phyloP scores from a whole-genome alignment of 192 early-diverging fungal species.

The Rhizophagus sp. region DNA sequence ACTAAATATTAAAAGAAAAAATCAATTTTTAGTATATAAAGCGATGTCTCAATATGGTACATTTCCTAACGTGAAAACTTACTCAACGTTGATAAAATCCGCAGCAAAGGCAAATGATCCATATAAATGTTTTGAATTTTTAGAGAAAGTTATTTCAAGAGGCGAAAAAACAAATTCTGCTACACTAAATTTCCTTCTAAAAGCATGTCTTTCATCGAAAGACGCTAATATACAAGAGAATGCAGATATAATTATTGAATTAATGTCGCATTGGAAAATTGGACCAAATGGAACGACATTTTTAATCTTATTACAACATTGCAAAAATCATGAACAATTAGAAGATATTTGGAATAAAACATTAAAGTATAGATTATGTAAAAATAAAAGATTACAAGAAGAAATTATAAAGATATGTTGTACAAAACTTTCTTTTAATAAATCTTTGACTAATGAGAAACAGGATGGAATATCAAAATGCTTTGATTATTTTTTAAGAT shows the following conservation, averaged over 20 bases:
- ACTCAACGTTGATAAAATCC: conserved; percentile 11
- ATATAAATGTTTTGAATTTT: not conserved
- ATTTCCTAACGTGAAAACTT: not conserved
- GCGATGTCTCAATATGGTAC: not conserved
- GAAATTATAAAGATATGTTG: conserved; percentile 19
- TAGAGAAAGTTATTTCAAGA: conserved; percentile 5
- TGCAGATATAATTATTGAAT: not conserved
- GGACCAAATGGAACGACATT: conserved; percentile 19
- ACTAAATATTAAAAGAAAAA: too few relatives aligned
- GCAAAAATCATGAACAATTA: conserved; percentile 1
- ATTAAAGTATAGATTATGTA: not conserved
- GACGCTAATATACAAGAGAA: not conserved
- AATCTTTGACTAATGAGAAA: not conserved
- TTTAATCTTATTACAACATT: conserved; percentile 14
- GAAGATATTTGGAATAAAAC: conserved; percentile 15
- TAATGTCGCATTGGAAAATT: conserved; percentile 6
- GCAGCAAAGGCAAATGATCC: not conserved
- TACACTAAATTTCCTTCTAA: conserved; percentile 1
- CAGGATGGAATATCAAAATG: conserved; percentile 10
- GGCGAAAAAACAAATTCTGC: not conserved
- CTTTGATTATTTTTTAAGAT: conserved; percentile 25
- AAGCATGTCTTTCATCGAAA: not conserved
- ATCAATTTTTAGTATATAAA: not conserved
- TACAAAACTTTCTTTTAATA: not conserved
- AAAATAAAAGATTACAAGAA: not conserved